Conservation (phyloP, 768 basidiomycete genomes). For the Collybiopsis confluens region DNA sequence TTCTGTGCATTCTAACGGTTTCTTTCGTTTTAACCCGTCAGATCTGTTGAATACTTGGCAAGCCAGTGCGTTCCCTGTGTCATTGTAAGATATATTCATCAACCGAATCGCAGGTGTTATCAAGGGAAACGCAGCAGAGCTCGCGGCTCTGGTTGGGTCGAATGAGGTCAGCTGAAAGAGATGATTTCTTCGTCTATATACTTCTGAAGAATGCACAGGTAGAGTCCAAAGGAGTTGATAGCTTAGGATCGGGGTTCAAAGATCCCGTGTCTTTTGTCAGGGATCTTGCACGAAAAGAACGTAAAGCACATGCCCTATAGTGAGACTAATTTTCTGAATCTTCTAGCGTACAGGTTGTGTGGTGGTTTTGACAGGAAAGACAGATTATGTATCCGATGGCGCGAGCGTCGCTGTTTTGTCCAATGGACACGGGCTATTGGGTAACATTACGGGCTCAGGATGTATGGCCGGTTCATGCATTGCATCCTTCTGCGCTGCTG, state of each 20-base stretch:
- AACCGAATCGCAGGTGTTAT: constrained; percentile 46
- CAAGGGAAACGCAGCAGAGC: constrained; percentile 91
- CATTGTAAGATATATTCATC: not conserved
- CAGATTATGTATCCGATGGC: constrained; percentile 87
- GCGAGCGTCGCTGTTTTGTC: constrained; percentile 55
- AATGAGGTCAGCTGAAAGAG: constrained; percentile 47
- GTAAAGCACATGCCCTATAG: too few species aligned
- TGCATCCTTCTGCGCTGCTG: constrained; percentile 81
- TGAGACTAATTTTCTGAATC: not conserved
- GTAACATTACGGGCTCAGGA: constrained; percentile 84
- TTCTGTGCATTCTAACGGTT: not conserved
- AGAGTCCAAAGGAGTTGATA: constrained; percentile 80
- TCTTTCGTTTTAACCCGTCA: constrained; percentile 20
- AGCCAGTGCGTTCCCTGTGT: constrained; percentile 36
- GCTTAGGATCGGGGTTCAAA: constrained; percentile 69
- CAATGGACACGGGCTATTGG: constrained; percentile 74
- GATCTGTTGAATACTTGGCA: constrained; percentile 78
- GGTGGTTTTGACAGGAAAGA: constrained; percentile 73
- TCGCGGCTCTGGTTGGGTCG: constrained; percentile 74
- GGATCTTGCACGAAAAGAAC: constrained; percentile 65
- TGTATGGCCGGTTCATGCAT: constrained; percentile 79
- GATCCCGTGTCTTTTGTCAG: constrained; percentile 71
- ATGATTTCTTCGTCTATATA: not conserved
- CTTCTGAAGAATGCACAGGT: constrained; percentile 39
- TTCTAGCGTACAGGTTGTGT: constrained; percentile 59